Evolutionary conservation across 768 basidiomycete species (phyloP).

Genomic region (Pisolithus sp.): DNA sequence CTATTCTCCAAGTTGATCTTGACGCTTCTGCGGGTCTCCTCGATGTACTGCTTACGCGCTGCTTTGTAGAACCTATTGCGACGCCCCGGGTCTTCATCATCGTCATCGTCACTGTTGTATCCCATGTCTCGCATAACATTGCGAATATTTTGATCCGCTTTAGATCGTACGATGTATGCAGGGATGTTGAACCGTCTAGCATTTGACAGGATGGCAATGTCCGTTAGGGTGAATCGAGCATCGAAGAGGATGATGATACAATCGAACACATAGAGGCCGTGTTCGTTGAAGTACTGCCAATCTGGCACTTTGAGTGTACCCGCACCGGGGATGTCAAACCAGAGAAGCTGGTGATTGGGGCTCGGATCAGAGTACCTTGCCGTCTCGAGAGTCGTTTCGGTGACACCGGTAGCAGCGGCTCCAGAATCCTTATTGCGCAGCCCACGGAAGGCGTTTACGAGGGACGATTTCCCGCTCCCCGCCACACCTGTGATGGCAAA

Average conservation of each 20-base stretch:
- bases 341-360: slow-evolving; percentile 10
- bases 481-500: slow-evolving; percentile 22
- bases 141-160: slow-evolving; percentile 13
- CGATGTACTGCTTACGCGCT: slow-evolving; percentile 14
- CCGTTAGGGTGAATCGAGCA: slow-evolving; percentile 10
- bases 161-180: slow-evolving; percentile 14
- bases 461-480: slow-evolving; percentile 24
- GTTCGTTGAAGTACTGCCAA: slow-evolving; percentile 25
- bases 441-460: slow-evolving; percentile 24
- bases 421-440: slow-evolving; percentile 9
- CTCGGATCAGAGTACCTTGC: slow-evolving; percentile 18
- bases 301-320: slow-evolving; percentile 18
- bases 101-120: slow-evolving; percentile 5
- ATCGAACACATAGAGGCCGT: slow-evolving; percentile 19
- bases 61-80: neutral
- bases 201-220: slow-evolving; percentile 10
- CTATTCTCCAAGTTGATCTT: slow-evolving; percentile 10
- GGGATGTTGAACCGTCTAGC: slow-evolving; percentile 10
- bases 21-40: slow-evolving; percentile 12
- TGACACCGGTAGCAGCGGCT: slow-evolving; percentile 18
- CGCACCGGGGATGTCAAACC: slow-evolving; percentile 27
- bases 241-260: slow-evolving; percentile 14
- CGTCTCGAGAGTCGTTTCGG: slow-evolving; percentile 16
- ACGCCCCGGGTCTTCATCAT: neutral
- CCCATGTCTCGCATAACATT: slow-evolving; percentile 7